Evolutionary conservation across 2,329 filamentous ascomycete genomes (phyloP), one percentile per base, ranked within the genome.

Genomic region (Sclerotinia glacialis): DNA sequence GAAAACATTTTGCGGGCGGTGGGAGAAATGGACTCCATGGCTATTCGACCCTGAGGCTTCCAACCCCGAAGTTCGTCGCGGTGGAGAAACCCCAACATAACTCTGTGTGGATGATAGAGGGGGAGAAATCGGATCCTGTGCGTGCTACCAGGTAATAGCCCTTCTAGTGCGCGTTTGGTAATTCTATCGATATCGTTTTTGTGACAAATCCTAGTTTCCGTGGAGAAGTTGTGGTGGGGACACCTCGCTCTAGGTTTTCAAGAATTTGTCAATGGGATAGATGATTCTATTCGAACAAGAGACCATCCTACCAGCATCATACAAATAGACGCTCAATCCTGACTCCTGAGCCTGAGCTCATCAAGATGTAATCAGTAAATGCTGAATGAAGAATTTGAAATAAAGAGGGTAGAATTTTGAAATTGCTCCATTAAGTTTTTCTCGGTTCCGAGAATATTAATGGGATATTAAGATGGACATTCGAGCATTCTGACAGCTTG

Each of bases 1-100:
- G 56, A n/a, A 18, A 31, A 23, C 37, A 12, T 47, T 47, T 16
- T 34, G 26, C 42, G 26, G 42, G 42, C 42, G 16, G 56, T 46
- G 42, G 56, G 23, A 28, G 16, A 23, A 26, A 34, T n/a, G 26
- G 18, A 60, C 42, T 60, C 9, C 18, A 47, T 47, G 34, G 26
- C 26, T 34, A 60, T 60, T 47, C 56, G 42, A 23, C 56, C 42
- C 56, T 60, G 56, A 53, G 34, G n/a, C 28, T n/a, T 63, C 47
- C 31, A 21, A 63, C 60, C 47, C 34, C 60, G 18, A 63, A n/a
- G 60, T 63, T 40, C 47, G 47, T 53, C 60, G 21, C 28, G 18
- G 34, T 40, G 28, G 44, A 44, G 9, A 46, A 58, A 44, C 55
- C 40, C 55, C 55, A 58, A 46, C 23, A 46, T 31, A 5, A 37